A percentile compares a stretch with the other conserved stretches of the same genome.
These are phyloP conservation scores for Cubamyces lactineus DNA, from an alignment of 768 basidiomycete genomes.

Conservation along the genomic window DNA sequence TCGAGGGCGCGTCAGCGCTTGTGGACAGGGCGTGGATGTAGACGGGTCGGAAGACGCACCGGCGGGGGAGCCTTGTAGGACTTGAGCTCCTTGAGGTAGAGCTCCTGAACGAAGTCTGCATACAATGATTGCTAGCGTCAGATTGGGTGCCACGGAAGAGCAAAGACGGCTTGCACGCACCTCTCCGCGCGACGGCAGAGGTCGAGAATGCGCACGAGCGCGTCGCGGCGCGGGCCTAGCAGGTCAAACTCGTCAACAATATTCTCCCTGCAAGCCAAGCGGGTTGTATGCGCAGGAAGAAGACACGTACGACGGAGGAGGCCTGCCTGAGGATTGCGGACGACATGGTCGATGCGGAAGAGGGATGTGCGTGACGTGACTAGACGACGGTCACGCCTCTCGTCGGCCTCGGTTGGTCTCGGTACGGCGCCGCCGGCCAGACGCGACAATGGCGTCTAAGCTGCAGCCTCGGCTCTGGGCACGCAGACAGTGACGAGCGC, in stretches of 20 bases:
- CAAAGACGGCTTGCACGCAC: slow-evolving; percentile 41
- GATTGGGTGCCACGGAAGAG: slow-evolving; percentile 26
- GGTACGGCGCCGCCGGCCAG: slow-evolving; percentile 22
- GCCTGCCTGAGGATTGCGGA: slow-evolving; percentile 63
- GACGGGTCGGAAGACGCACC: slow-evolving; percentile 50
- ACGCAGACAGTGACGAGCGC: background rate
- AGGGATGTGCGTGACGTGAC: slow-evolving; percentile 48
- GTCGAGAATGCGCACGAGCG: slow-evolving; percentile 62
- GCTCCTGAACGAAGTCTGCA: slow-evolving; percentile 88
- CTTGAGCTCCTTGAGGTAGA: slow-evolving; percentile 90
- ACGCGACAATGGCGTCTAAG: slow-evolving; percentile 3
- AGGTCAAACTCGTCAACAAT: background rate
- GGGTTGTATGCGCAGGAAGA: slow-evolving; percentile 8
- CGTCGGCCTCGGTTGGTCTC: slow-evolving; percentile 30
- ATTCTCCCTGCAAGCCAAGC: background rate
- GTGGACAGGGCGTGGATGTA: background rate
- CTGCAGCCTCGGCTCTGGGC: background rate
- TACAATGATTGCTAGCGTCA: slow-evolving; percentile 15
- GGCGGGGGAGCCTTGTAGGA: slow-evolving; percentile 77
- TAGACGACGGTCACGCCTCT: slow-evolving; percentile 22
- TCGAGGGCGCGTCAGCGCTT: background rate
- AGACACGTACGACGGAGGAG: slow-evolving; percentile 47
- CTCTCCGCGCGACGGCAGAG: slow-evolving; percentile 63
- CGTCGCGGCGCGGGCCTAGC: slow-evolving; percentile 56
- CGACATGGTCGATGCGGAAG: slow-evolving; percentile 62